Base-by-base conservation (phyloP, 176 grass and related monocot genomes). In the Juncus inflexus region DNA sequence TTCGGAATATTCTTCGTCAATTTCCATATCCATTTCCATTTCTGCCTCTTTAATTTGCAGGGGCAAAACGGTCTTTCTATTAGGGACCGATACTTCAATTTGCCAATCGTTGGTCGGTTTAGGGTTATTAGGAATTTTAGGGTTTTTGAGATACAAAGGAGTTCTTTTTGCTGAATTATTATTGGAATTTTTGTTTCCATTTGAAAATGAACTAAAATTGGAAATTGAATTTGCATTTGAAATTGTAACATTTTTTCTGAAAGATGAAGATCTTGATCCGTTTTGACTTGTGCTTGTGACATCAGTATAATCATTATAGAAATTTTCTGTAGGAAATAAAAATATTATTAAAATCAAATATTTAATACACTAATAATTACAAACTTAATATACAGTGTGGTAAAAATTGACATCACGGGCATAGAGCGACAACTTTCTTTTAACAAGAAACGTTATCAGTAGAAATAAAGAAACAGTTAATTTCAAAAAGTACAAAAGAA, bases 51-150 rank as follows among this genome's bases (percentile, higher is more conserved):
- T 70, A 45, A 74, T 38, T 81, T 58, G 50, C 9, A 74, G 13
- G 42, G 78, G 65, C 14, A 78, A 74, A 64, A 54, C 5, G 2
- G 15, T 60, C 56, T 72, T 79, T 68, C 76, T 72, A 74, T 99
- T 99, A 7, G 88, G 88, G 69, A 92, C 68, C 81, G 94, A 80
- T 79, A 92, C 83, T 71, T 99, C 85, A 77, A 92, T 80, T 62
- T 79, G 78, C 94, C 94, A 92, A 73, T 84, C 85, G 2, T 83
- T 43, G 75, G 55, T 91, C 51, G 63, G 71, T 56, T 81, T 91
- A 50, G 71, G 67, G 7, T 73, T 76, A 71, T 61, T 84, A 49
- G 77, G 84, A 65, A 59, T 68, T 50, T 78, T 65, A 62, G 71
- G 14, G 71, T 89, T 92, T 42, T 71, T 89, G 55, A 89, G 52